phyloP scores from a whole-genome alignment of 192 early-diverging fungal genomes.

The Spinellus fusiger region DNA sequence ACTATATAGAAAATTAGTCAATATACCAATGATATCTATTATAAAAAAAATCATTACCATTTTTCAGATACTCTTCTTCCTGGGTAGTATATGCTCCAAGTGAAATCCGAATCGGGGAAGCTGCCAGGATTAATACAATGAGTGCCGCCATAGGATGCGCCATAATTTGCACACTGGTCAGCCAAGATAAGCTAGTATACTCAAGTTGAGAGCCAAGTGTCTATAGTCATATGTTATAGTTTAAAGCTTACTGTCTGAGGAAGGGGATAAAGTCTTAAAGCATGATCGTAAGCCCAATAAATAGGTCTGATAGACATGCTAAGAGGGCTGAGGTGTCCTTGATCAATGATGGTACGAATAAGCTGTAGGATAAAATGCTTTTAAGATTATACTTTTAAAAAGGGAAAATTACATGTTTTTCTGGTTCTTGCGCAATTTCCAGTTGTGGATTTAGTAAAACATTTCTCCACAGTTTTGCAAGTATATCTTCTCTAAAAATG shows the following conservation, averaged over 20 bases:
- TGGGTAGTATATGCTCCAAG: constrained; percentile 76
- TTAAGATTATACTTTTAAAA: not conserved
- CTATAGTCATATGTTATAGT: not conserved
- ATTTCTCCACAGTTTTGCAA: constrained; percentile 71
- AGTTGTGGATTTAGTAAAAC: constrained; percentile 22
- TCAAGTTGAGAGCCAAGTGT: not conserved
- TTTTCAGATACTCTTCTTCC: constrained; percentile 42
- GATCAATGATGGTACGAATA: constrained; percentile 75
- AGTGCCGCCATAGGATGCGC: constrained; percentile 68
- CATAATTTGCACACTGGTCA: constrained; percentile 79
- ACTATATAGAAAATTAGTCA: no score
- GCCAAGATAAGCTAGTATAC: constrained; percentile 69
- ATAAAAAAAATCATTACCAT: constrained; percentile 46
- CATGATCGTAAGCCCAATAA: constrained; percentile 78
- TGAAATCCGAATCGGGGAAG: constrained; percentile 42
- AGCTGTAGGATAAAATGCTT: constrained; percentile 39
- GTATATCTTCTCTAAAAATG: constrained; percentile 81
- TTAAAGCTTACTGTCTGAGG: constrained; percentile 67
- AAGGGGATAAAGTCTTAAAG: constrained; percentile 80
- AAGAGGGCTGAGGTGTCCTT: constrained; percentile 80
- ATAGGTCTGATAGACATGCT: constrained; percentile 71
- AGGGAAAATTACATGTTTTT: constrained; percentile 15
- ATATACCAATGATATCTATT: not conserved
- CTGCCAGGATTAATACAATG: constrained; percentile 74
- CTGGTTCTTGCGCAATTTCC: constrained; percentile 7